These are phyloP conservation scores for Cladosporium halotolerans DNA, from an alignment of 2,329 filamentous ascomycete genomes.

Conservation along the genomic window DNA sequence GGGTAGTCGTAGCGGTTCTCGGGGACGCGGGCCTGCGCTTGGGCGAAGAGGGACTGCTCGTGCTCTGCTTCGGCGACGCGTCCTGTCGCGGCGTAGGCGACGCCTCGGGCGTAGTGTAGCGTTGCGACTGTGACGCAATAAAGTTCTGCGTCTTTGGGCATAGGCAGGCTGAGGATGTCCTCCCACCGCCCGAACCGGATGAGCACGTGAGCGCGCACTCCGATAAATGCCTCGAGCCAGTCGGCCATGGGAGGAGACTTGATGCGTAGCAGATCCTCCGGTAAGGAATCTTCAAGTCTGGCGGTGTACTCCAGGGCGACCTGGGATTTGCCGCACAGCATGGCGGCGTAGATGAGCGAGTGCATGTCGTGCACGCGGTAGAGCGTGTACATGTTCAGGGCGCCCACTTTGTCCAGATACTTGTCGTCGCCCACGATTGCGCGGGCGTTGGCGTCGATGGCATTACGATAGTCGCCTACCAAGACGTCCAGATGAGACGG, in stretches of 20 bases:
- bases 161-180: slow-evolving; percentile 51
- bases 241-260: slow-evolving; percentile 69
- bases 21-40: slow-evolving; percentile 42
- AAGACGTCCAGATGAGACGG: slow-evolving; percentile 70
- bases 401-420: slow-evolving; percentile 54
- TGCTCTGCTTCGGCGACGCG: slow-evolving; percentile 49
- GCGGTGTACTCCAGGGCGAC: slow-evolving; percentile 56
- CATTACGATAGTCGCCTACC: slow-evolving; percentile 62
- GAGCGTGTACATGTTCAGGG: slow-evolving; percentile 67
- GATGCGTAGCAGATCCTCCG: slow-evolving; percentile 57
- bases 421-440: slow-evolving; percentile 64
- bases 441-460: slow-evolving; percentile 59
- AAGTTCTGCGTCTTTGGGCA: slow-evolving; percentile 54
- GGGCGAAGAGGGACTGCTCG: slow-evolving; percentile 46
- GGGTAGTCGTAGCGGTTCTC: slow-evolving; percentile 60
- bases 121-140: slow-evolving; percentile 67
- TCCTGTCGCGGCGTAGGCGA: slow-evolving; percentile 58
- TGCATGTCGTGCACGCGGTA: slow-evolving; percentile 72
- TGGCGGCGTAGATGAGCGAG: slow-evolving; percentile 68
- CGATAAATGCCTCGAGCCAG: slow-evolving; percentile 67
- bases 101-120: slow-evolving; percentile 59
- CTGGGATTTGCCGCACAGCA: slow-evolving; percentile 63
- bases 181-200: slow-evolving; percentile 69
- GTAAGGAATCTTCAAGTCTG: slow-evolving; percentile 56
- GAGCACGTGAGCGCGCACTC: slow-evolving; percentile 61